Evolutionary conservation across 73 alveolate species (phyloP).

Genomic region (Paramecium tetraurelia): DNA sequence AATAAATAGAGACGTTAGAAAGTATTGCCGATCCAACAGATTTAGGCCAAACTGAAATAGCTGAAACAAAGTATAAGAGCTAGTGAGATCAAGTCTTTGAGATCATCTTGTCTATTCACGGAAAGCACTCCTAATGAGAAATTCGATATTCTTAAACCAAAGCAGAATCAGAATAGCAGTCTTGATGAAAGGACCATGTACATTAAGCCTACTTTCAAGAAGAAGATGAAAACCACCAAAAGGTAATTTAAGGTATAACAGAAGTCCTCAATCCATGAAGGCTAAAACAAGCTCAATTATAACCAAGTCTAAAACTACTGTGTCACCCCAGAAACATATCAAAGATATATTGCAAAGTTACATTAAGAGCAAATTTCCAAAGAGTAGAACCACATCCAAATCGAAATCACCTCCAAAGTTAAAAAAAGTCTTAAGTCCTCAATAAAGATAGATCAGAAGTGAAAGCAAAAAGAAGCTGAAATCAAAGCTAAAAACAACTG

Average conservation of each 20-base stretch:
- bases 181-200: background rate
- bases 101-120: background rate
- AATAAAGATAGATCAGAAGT: background rate
- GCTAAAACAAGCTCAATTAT: background rate
- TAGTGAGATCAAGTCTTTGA: conserved; percentile 11
- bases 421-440: background rate
- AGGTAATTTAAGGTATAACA: background rate
- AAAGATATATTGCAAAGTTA: background rate
- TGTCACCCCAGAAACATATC: background rate
- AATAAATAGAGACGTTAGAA: conserved; percentile 12
- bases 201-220: background rate
- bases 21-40: background rate
- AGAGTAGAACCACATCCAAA: background rate
- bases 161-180: background rate
- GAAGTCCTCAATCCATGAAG: background rate
- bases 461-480: background rate
- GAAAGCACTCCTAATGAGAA: background rate
- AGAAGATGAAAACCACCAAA: background rate
- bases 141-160: background rate
- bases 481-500: background rate
- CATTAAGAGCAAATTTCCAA: background rate
- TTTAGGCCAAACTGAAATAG: background rate
- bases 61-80: background rate
- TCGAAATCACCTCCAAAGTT: conserved; percentile 2
- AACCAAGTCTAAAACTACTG: background rate